A percentile compares a stretch with the other conserved stretches of the same genome.
These are phyloP conservation scores for Lasiodiplodia theobromae DNA, from an alignment of 2,329 filamentous ascomycete species.

Conservation along the genomic window DNA sequence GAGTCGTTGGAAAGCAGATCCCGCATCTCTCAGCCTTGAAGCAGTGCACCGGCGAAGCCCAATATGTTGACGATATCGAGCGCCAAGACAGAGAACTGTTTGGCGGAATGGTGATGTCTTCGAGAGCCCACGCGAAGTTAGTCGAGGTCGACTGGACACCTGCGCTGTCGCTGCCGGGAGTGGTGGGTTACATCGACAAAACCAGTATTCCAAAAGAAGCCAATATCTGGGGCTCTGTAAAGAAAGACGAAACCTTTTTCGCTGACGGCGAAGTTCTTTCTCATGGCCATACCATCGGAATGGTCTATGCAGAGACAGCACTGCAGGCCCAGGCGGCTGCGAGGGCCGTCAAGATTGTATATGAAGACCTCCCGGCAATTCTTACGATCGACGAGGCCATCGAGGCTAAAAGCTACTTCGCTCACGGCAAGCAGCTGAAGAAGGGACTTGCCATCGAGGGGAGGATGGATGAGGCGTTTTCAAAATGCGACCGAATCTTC, in stretches of 20 bases:
- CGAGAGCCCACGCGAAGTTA: slow-evolving; percentile 85
- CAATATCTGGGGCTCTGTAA: slow-evolving; percentile 91
- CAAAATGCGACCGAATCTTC: slow-evolving; percentile 79
- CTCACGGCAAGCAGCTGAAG: slow-evolving; percentile 79
- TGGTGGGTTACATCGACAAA: slow-evolving; percentile 83
- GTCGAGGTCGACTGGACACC: slow-evolving; percentile 76
- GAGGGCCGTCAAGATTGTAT: slow-evolving; percentile 83
- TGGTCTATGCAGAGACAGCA: slow-evolving; percentile 81
- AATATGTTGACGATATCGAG: slow-evolving; percentile 95
- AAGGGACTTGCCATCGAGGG: slow-evolving; percentile 65
- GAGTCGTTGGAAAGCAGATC: slow-evolving; percentile 81
- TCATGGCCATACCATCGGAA: slow-evolving; percentile 87
- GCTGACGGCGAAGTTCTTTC: slow-evolving; percentile 87
- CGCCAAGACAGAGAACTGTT: slow-evolving; percentile 83
- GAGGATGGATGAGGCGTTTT: slow-evolving; percentile 74
- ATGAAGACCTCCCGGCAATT: slow-evolving; percentile 85
- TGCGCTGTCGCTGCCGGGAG: slow-evolving; percentile 84
- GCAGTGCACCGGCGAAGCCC: slow-evolving; percentile 89
- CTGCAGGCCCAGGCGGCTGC: slow-evolving; percentile 79
- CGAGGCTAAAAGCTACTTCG: slow-evolving; percentile 82
- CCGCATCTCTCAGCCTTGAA: slow-evolving; percentile 89
- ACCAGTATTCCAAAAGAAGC: slow-evolving; percentile 78
- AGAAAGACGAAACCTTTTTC: slow-evolving; percentile 84
- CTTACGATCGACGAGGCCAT: slow-evolving; percentile 96
- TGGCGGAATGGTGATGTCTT: slow-evolving; percentile 85